These are phyloP conservation scores for Geranium brycei DNA, from an alignment of 345 rosid species.

Conservation along the genomic window DNA sequence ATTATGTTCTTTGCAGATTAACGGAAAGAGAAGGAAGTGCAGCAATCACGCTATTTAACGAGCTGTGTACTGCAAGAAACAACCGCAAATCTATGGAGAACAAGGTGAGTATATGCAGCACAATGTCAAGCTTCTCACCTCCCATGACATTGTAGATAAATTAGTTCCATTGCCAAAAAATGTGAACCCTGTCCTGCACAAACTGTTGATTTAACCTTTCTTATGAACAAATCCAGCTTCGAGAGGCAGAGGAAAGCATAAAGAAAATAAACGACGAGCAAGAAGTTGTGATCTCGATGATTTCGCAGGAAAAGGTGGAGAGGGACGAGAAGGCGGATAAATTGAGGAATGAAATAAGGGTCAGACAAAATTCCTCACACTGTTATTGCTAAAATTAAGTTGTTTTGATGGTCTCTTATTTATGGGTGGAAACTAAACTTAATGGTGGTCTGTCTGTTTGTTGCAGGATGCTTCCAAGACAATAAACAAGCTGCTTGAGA, in stretches of 20 bases:
- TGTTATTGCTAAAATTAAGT: too few relatives aligned
- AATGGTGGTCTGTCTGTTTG: too few relatives aligned
- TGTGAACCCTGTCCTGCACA: not conserved
- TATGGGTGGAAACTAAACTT: too few relatives aligned
- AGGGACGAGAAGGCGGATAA: conserved; percentile 19
- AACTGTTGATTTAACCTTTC: not conserved
- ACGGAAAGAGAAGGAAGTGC: not conserved
- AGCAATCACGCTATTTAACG: not conserved
- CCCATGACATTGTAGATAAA: not conserved
- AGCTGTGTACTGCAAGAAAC: not conserved
- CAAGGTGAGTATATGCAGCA: not conserved
- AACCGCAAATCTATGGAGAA: not conserved
- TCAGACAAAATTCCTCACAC: conserved; percentile 3
- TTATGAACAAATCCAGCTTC: conserved; percentile 5
- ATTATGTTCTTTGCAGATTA: not conserved
- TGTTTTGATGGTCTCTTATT: too few relatives aligned
- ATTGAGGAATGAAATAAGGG: conserved; percentile 25
- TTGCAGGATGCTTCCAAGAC: too few relatives aligned
- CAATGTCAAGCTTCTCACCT: too few relatives aligned
- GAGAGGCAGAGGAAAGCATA: not conserved
- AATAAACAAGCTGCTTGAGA: too few relatives aligned
- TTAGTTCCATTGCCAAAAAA: not conserved
- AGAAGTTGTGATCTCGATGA: not conserved
- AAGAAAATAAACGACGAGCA: conserved; percentile 16
- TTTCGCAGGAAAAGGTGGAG: conserved; percentile 23